phyloP scores from a whole-genome alignment of 2,329 filamentous ascomycete genomes.

The Aspergillus glaucus region DNA sequence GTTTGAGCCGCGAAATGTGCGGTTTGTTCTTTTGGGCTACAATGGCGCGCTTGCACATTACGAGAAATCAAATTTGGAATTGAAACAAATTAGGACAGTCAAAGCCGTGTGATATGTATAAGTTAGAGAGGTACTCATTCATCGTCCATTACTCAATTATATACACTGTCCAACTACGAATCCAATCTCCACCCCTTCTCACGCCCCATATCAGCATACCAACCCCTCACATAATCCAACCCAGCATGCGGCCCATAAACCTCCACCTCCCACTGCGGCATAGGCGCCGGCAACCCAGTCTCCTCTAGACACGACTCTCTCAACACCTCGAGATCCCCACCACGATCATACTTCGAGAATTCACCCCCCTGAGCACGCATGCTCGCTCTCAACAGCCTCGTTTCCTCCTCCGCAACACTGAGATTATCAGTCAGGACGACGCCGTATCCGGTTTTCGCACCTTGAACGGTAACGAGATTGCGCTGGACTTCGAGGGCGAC shows the following conservation, averaged over 20 bases:
- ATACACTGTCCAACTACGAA: neutral
- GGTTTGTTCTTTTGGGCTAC: too few species aligned
- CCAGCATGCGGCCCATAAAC: constrained; percentile 43
- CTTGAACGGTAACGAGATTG: constrained; percentile 38
- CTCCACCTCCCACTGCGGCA: constrained; percentile 40
- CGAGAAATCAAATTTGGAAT: too few species aligned
- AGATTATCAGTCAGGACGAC: constrained; percentile 39
- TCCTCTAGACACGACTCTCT: constrained; percentile 32
- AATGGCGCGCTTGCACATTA: too few species aligned
- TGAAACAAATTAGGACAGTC: too few species aligned
- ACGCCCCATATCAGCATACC: constrained; percentile 25
- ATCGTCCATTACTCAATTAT: too few species aligned
- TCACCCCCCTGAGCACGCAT: constrained; percentile 22
- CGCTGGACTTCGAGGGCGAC: constrained; percentile 44
- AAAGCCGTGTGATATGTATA: too few species aligned
- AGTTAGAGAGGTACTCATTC: too few species aligned
- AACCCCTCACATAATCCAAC: constrained; percentile 39
- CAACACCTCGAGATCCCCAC: constrained; percentile 38
- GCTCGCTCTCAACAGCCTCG: constrained; percentile 26
- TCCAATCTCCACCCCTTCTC: neutral
- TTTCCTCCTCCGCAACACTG: constrained; percentile 32
- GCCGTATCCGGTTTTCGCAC: constrained; percentile 41
- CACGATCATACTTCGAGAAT: constrained; percentile 35
- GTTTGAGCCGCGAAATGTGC: too few species aligned
- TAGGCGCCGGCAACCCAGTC: constrained; percentile 39